A percentile compares a stretch with the other conserved stretches of the same genome.
phyloP scores from a whole-genome alignment of 805 yeast species.

The Metschnikowia noctiluminum region DNA sequence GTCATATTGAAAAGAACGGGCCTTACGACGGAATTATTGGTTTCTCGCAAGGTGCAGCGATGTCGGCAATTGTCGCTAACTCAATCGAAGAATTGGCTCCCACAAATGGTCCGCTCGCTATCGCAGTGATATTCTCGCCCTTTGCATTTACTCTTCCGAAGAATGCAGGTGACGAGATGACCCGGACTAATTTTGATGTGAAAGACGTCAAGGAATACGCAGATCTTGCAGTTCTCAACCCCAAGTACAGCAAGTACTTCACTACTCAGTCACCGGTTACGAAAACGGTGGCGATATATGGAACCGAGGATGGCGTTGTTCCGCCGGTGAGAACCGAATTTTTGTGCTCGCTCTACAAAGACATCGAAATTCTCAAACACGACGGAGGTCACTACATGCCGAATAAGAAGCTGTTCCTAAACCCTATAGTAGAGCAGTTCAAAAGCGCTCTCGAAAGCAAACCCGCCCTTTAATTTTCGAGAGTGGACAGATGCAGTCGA shows the following conservation, averaged over 20 bases:
- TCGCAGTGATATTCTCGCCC: constrained; percentile 32
- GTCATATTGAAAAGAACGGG: constrained; percentile 32
- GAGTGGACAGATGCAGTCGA: too few relatives aligned
- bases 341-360: constrained; percentile 21
- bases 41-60: constrained; percentile 43
- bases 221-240: constrained; percentile 18
- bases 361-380: constrained; percentile 19
- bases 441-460: constrained; percentile 15
- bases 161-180: constrained; percentile 13
- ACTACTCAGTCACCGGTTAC: constrained; percentile 20
- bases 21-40: constrained; percentile 43
- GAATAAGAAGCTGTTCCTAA: constrained; percentile 21
- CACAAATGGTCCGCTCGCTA: constrained; percentile 23
- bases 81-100: constrained; percentile 22
- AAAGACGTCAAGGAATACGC: constrained; percentile 23
- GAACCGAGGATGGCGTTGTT: constrained; percentile 31
- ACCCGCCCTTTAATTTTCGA: neutral
- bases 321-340: constrained; percentile 29
- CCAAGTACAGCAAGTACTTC: constrained; percentile 21
- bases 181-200: constrained; percentile 18
- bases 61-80: constrained; percentile 31
- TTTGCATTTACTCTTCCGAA: constrained; percentile 33
- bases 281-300: constrained; percentile 27
- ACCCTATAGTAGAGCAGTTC: constrained; percentile 18
- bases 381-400: constrained; percentile 41